A percentile compares a stretch with the other conserved stretches of the same genome.
phyloP scores from a whole-genome alignment of 257 asterid genomes.

The Galeopsis tetrahit region DNA sequence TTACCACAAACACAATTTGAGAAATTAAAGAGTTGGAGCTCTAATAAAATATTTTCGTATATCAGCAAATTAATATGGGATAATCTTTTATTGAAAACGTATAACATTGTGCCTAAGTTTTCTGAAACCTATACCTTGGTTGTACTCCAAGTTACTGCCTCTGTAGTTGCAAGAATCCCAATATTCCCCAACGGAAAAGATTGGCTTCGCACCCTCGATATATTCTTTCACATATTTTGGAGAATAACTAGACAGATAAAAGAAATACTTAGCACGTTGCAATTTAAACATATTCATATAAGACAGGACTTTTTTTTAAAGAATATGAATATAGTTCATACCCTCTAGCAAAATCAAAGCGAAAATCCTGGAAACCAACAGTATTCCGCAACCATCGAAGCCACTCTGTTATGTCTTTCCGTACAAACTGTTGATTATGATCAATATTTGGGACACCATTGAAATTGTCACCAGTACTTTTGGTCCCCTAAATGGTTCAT shows the following conservation, averaged over 20 bases:
- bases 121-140: constrained; percentile 65
- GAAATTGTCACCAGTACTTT: constrained; percentile 90
- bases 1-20: constrained; percentile 7
- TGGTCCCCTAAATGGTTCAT: constrained; percentile 67
- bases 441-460: constrained; percentile 90
- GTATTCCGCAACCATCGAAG: constrained; percentile 72
- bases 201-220: constrained; percentile 71
- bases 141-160: constrained; percentile 75
- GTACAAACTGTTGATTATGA: constrained; percentile 79
- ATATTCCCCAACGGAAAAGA: constrained; percentile 88
- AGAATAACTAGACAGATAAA: constrained; percentile 61
- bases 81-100: background rate
- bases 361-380: constrained; percentile 94
- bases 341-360: constrained; percentile 97
- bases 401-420: constrained; percentile 84
- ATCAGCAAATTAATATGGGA: constrained; percentile 18
- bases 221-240: constrained; percentile 87
- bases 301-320: background rate
- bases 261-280: constrained; percentile 21
- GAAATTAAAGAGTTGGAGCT: constrained; percentile 9
- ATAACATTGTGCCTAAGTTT: constrained; percentile 2
- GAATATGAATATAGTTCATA: constrained; percentile 35
- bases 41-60: background rate
- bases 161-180: constrained; percentile 97
- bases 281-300: background rate